Base-by-base conservation (phyloP, 768 basidiomycete species). In the Flagelloscypha sp. region DNA sequence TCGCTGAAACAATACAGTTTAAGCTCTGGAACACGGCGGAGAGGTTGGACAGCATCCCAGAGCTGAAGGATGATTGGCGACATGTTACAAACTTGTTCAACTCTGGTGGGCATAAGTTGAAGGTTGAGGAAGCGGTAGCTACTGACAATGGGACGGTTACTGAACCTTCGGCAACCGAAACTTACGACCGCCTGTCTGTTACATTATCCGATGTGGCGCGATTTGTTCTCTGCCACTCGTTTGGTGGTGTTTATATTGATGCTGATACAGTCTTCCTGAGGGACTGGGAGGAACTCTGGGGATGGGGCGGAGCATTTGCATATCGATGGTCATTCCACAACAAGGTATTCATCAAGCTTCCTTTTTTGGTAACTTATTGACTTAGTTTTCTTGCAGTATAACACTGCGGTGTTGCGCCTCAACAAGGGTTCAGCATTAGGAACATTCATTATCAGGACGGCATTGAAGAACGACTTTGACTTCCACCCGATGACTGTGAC, bases 1-100 rank as follows among this genome's bases (percentile, higher is more conserved):
- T 83, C 59, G 63, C 68, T 50, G 72, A 75, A 32, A 65, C 74
- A 27, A 72, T 83, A 53, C 70, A 72, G 51, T 83, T 84, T 66
- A 75, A 70, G 53, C 59, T 82, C 48, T 84, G 82, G 81, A 84
- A 84, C 49, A 83, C 81, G 21, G 83, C 81, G 1, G 81, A 83
- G 47, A 80, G 80, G 50, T 61, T 84, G 16, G 79, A 84, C 48
- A 70, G 70, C 20, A 57, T 79, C 6, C 62, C 73, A 1, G 81
- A 84, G 51, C 56, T 83, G 24, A 65, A 68, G 47, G 70, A 79
- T 33, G 77, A 77, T 36, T 84, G 82, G 81, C 55, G 79, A 28
- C 55, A 55, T 1, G 59, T 76, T 51, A 49, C 57, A 27, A 70
- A 61, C 7, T 60, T 81, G 35, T 81, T 84, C 69, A 84, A 82